Evolutionary conservation across 208 protist species (phyloP), one percentile per base, ranked within the genome.

Genomic region (Trichomonas gallinae): DNA sequence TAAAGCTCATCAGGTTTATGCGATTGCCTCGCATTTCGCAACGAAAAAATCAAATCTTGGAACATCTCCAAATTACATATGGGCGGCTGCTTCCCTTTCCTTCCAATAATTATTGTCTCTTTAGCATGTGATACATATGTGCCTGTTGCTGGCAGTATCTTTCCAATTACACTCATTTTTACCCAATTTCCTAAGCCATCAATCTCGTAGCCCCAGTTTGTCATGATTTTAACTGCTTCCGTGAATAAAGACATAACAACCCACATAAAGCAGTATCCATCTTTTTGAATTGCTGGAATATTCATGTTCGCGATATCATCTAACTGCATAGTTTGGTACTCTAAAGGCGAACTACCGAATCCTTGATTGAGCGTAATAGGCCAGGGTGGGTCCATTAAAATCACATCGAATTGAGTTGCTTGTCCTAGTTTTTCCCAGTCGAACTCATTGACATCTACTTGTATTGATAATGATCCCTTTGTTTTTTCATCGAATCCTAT

Each of bases 351-450:
- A 40, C 46, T 46, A 0, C 89, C 0, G 9, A 46, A 42, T 11
- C 23, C 34, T 44, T 96, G 49, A 11, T 13, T 15, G 10, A 42
- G 13, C 17, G 8, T 0, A 51, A 96, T 17, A 42, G 9, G 11
- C 89, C 89, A 96, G 11, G 89, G 89, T 42, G 89, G 89, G 46
- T 96, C 89, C 89, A 96, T 96, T 1, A 96, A 15, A 72, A 96
- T 72, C 0, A 96, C 89, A 72, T 96, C 89, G 63, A 96, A 96
- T 48, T 89, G 83, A 45, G 48, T 31, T n/a, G 3, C 13, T n/a
- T 48, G 3, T 2, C 83, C 83, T 31, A 89, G 26, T 17, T n/a
- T 17, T n/a, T 1, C 40, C 83, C 83, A 89, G 48, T 89, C 83
- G 26, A 89, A 89, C 2, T 45, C 11, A n/a, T 46, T 13, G 48